phyloP scores from a whole-genome alignment of 345 rosid species.

The Eucalyptus caleyi region DNA sequence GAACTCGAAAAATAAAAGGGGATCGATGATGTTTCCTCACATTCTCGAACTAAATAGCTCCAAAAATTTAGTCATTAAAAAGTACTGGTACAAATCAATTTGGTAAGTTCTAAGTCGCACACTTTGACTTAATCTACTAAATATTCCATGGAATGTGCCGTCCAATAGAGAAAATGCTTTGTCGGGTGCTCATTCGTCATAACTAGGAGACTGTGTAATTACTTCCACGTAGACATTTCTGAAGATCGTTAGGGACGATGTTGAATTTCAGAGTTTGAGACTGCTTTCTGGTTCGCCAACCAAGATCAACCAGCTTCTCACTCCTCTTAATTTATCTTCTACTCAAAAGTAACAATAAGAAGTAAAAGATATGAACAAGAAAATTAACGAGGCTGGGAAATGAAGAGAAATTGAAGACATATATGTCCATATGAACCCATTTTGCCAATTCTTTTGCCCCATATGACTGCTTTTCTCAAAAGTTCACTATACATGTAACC shows the following conservation, averaged over 20 bases:
- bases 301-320: neutral
- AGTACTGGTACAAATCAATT: neutral
- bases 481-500: neutral
- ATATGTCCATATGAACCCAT: neutral
- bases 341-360: neutral
- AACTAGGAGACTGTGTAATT: neutral
- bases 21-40: neutral
- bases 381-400: neutral
- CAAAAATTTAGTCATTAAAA: neutral
- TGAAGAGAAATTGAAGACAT: neutral
- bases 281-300: neutral
- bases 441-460: neutral
- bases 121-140: neutral
- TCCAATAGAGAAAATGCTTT: neutral
- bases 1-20: neutral
- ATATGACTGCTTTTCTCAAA: neutral
- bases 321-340: neutral
- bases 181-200: neutral
- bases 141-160: neutral
- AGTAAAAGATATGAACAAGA: neutral
- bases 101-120: neutral
- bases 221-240: neutral
- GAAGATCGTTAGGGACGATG: neutral
- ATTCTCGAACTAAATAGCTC: neutral
- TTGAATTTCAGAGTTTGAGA: neutral